Evolutionary conservation across 805 yeast genomes (phyloP).

Genomic region (Pichia ethanolica): DNA sequence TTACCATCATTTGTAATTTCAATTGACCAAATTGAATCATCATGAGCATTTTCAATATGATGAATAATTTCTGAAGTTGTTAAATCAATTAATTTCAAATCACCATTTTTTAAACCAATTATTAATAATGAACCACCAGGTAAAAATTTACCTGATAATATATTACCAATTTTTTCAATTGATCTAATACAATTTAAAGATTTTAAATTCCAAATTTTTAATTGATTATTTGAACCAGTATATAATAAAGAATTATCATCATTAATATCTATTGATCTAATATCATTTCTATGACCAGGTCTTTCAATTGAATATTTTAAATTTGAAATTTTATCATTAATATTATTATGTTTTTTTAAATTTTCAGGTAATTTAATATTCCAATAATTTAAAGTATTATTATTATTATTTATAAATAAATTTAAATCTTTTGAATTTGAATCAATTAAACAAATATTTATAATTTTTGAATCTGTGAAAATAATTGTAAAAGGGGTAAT

Average conservation of each 20-base stretch:
- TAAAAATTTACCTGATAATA: conserved; percentile 68
- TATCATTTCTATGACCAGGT: conserved; percentile 85
- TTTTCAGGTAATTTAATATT: conserved; percentile 49
- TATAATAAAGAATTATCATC: conserved; percentile 74
- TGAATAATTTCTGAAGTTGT: conserved; percentile 72
- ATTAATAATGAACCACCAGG: conserved; percentile 90
- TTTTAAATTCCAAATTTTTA: conserved; percentile 82
- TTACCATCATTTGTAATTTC: conserved; percentile 84
- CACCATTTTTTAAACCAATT: conserved; percentile 84
- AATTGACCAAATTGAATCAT: conserved; percentile 77
- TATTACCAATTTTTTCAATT: conserved; percentile 76
- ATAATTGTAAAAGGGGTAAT: conserved; percentile 64
- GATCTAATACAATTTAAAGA: conserved; percentile 75
- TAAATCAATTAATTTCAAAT: conserved; percentile 75
- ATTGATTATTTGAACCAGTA: conserved; percentile 82
- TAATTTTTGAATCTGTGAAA: conserved; percentile 58
- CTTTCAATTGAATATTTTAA: conserved; percentile 57
- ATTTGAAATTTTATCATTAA: conserved; percentile 31
- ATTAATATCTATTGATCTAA: conserved; percentile 76
- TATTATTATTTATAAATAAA: conserved; percentile 55
- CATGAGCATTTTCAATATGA: conserved; percentile 66
- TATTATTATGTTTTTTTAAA: conserved; percentile 40
- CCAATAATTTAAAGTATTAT: conserved; percentile 71
- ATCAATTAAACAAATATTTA: conserved; percentile 58
- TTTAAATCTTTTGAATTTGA: conserved; percentile 44